Conservation (phyloP, 2,329 filamentous ascomycete species). For the Penicillium sp. region DNA sequence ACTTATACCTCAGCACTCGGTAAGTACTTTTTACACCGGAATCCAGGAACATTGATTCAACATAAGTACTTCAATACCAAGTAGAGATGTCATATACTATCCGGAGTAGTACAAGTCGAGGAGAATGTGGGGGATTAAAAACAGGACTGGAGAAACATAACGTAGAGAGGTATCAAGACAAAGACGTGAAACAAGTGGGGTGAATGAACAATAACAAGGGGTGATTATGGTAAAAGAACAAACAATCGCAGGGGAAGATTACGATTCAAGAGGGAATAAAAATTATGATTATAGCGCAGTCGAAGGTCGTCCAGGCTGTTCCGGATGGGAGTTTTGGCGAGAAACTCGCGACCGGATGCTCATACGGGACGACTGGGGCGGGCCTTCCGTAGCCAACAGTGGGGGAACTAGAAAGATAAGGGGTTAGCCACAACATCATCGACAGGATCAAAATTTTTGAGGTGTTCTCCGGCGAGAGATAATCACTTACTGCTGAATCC, state of each 20-base stretch:
- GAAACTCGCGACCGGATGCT: conserved; percentile 29
- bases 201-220: not conserved
- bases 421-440: not conserved
- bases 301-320: conserved; percentile 23
- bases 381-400: conserved; percentile 25
- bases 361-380: conserved; percentile 21
- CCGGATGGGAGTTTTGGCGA: conserved; percentile 15
- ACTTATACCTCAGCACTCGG: not conserved
- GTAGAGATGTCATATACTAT: not conserved
- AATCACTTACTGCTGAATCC: conserved; percentile 52
- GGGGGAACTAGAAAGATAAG: conserved; percentile 22
- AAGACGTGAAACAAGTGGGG: not conserved
- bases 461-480: too few relatives aligned
- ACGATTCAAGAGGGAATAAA: not conserved
- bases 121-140: not conserved
- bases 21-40: too few relatives aligned
- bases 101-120: not conserved
- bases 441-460: too few relatives aligned
- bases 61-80: not conserved
- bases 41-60: too few relatives aligned
- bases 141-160: conserved; percentile 1
- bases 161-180: conserved; percentile 5
- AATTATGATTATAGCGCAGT: conserved; percentile 27
- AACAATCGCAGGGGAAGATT: not conserved
- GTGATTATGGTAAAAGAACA: not conserved